A percentile compares a stretch with the other conserved stretches of the same genome.
These are phyloP conservation scores for Acacia pycnantha DNA, from an alignment of 331 rosid species.

Conservation along the genomic window DNA sequence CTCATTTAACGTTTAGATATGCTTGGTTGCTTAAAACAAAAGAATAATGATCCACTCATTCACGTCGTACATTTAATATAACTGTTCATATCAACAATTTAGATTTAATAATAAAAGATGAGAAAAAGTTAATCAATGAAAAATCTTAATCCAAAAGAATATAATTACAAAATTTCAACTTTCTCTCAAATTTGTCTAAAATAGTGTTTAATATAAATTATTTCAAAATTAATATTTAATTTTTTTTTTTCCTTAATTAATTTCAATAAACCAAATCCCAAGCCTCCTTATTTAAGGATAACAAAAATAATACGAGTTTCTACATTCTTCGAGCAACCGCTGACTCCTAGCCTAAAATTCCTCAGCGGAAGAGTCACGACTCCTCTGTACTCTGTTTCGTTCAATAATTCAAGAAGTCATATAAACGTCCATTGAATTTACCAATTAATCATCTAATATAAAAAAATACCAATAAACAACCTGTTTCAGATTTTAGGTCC, in stretches of 20 bases:
- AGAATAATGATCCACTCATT: no score
- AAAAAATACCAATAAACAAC: not conserved
- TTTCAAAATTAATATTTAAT: no score
- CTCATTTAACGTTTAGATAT: not conserved
- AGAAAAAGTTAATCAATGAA: no score
- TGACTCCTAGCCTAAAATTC: not conserved
- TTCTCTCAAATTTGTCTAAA: no score
- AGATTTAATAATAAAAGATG: no score
- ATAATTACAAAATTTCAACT: no score
- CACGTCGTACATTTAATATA: no score
- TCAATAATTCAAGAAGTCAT: not conserved
- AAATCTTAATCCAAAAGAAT: no score
- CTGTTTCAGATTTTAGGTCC: not conserved
- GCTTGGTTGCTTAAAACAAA: no score
- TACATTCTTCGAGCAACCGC: not conserved
- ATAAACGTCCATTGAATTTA: no score
- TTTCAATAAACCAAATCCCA: not conserved
- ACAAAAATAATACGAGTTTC: not conserved
- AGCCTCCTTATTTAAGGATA: not conserved
- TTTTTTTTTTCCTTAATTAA: not conserved
- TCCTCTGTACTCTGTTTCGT: not conserved
- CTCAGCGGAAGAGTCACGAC: not conserved
- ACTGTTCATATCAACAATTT: no score
- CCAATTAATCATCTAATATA: not conserved
- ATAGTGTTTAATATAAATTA: no score